Percentiles rank a stretch among this genome's conserved stretches.
Evolutionary conservation across 2,329 filamentous ascomycete species (phyloP).

Genomic region (Colletotrichum lentis): DNA sequence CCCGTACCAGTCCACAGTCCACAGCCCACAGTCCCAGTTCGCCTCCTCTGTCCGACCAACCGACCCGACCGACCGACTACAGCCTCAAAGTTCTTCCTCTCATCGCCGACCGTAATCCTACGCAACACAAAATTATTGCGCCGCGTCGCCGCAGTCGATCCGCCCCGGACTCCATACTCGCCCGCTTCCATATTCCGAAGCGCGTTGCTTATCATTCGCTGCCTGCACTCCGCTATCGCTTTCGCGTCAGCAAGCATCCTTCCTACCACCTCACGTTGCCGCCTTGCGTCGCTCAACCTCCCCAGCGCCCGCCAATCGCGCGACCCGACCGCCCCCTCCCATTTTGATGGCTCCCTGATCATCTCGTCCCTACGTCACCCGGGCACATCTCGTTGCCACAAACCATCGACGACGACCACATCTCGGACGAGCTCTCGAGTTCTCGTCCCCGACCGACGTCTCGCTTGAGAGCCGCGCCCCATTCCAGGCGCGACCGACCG

Average conservation of each 20-base stretch:
- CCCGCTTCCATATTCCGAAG: slow-evolving; percentile 7
- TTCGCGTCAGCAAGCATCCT: slow-evolving; percentile 31
- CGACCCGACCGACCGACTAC: slow-evolving; percentile 32
- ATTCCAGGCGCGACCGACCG: slow-evolving; percentile 38
- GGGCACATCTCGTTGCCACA: slow-evolving; percentile 35
- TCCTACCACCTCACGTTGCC: slow-evolving; percentile 20
- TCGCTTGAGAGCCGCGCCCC: slow-evolving; percentile 34
- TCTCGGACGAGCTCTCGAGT: slow-evolving; percentile 20
- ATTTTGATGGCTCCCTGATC: slow-evolving; percentile 40
- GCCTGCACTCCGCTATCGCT: slow-evolving; percentile 28
- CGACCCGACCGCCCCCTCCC: slow-evolving; percentile 37
- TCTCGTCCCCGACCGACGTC: slow-evolving; percentile 35
- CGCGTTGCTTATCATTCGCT: slow-evolving; percentile 19
- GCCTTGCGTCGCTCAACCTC: slow-evolving; percentile 36
- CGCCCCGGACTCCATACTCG: neutral
- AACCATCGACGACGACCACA: slow-evolving; percentile 25
- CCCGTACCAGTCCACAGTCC: slow-evolving; percentile 19
- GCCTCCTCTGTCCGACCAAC: slow-evolving; percentile 36
- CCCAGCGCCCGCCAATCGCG: slow-evolving; percentile 38
- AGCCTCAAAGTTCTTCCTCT: slow-evolving; percentile 38
- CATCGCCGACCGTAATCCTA: slow-evolving; percentile 30
- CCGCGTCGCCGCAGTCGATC: slow-evolving; percentile 30
- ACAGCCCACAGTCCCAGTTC: slow-evolving; percentile 27
- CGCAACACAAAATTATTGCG: slow-evolving; percentile 32
- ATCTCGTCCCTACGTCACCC: slow-evolving; percentile 36